Percentiles rank a stretch among this genome's conserved stretches.
Evolutionary conservation across 768 basidiomycete species (phyloP).

Genomic region (Boletus rubroflammeus): DNA sequence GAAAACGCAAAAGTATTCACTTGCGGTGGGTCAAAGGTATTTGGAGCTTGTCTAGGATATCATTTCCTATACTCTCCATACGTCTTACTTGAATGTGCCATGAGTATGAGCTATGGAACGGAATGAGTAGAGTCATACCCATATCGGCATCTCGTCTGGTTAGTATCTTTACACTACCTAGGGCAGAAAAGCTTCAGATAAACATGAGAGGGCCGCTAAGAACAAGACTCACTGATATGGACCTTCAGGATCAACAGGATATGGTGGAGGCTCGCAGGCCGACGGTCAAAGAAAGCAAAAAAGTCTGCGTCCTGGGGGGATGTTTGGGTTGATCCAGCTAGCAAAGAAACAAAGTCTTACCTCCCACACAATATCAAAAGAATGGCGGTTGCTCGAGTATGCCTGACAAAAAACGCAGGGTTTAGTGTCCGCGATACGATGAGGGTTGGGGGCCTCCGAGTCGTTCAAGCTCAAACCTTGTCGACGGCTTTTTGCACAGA

Average conservation of each 20-base stretch:
- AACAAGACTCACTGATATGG: constrained; percentile 43
- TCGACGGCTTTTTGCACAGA: neutral
- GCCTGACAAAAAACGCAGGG: constrained; percentile 42
- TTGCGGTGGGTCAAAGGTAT: constrained; percentile 43
- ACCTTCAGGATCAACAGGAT: constrained; percentile 48
- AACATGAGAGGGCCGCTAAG: neutral
- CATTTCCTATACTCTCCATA: constrained; percentile 51
- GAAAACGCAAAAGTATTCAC: constrained; percentile 30
- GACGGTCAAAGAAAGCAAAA: constrained; percentile 49
- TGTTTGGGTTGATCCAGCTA: neutral
- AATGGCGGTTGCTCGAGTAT: constrained; percentile 32
- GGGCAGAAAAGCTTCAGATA: neutral
- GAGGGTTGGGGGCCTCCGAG: neutral
- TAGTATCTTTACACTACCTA: constrained; percentile 57
- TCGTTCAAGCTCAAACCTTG: neutral
- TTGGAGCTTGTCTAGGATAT: constrained; percentile 45
- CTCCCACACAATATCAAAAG: constrained; percentile 51
- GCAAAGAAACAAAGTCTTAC: constrained; percentile 21
- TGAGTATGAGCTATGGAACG: constrained; percentile 20
- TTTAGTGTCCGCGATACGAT: neutral
- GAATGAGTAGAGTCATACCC: constrained; percentile 36
- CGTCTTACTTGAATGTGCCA: constrained; percentile 35
- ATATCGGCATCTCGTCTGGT: constrained; percentile 42
- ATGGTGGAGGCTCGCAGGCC: constrained; percentile 49
- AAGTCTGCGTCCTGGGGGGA: constrained; percentile 42